These are phyloP conservation scores for Papiliotrema terrestris DNA, from an alignment of 1,284 basidiomycete genomes.

Conservation along the genomic window DNA sequence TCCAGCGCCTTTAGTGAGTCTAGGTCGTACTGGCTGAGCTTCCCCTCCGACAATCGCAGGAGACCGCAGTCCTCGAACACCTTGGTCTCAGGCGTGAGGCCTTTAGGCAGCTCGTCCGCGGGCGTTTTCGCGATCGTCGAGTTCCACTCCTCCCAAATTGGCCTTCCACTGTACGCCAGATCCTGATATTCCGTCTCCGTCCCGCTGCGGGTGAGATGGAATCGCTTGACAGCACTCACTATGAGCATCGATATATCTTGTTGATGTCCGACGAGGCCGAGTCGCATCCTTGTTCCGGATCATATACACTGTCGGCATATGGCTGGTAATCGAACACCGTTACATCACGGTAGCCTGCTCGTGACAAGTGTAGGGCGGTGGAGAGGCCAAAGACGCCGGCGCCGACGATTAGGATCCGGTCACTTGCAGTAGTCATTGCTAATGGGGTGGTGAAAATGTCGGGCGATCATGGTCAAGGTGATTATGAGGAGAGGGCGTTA, in stretches of 20 bases:
- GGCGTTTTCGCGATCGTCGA: constrained; percentile 7
- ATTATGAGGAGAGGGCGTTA: no score
- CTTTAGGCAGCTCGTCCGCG: constrained; percentile 13
- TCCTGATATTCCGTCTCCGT: constrained; percentile 22
- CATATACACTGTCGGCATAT: constrained; percentile 18
- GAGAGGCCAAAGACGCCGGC: constrained; percentile 23
- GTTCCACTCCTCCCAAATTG: constrained; percentile 26
- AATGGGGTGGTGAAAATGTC: no score
- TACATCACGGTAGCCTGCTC: constrained; percentile 23
- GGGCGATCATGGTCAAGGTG: no score
- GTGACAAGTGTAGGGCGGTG: constrained; percentile 17
- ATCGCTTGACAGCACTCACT: constrained; percentile 8
- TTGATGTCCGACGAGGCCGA: constrained; percentile 27
- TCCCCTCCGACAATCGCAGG: constrained; percentile 6
- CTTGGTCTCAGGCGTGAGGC: constrained; percentile 11
- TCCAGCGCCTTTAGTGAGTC: constrained; percentile 13
- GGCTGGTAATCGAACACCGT: constrained; percentile 24
- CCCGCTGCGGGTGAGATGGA: constrained; percentile 7
- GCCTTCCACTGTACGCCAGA: constrained; percentile 16
- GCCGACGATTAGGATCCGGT: constrained; percentile 16
- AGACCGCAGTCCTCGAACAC: constrained; percentile 18
- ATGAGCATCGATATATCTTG: constrained; percentile 25
- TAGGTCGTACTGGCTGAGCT: constrained; percentile 11
- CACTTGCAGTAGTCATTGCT: background rate
- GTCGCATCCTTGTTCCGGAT: constrained; percentile 23